phyloP scores from a whole-genome alignment of 129 eudicot species.

The Artemisia argyi region DNA sequence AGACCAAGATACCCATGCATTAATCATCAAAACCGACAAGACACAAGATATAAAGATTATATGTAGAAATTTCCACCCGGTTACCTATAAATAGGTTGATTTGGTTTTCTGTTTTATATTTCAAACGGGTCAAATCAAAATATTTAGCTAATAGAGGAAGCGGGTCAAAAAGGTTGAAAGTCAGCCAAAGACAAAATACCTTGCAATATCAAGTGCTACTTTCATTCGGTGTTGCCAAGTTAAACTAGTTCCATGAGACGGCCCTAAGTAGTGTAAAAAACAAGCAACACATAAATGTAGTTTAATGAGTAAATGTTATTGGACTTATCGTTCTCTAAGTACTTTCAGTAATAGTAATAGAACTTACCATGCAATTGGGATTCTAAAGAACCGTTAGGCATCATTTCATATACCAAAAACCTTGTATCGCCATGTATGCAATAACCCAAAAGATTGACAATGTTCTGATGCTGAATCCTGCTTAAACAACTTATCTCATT shows the following conservation, averaged over 20 bases:
- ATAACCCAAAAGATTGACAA: conserved; percentile 78
- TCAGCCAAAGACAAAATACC: conserved; percentile 35
- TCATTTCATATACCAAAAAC: conserved; percentile 83
- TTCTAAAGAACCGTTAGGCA: conserved; percentile 88
- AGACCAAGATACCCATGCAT: conserved; percentile 10
- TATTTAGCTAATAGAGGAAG: too few species aligned
- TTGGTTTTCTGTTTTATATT: too few species aligned
- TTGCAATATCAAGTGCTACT: conserved; percentile 85
- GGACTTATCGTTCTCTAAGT: background rate
- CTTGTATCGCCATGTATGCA: conserved; percentile 73
- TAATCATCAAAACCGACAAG: conserved; percentile 4
- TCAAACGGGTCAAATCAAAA: too few species aligned
- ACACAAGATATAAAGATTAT: background rate
- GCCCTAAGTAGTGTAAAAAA: conserved; percentile 44
- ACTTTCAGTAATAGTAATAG: conserved; percentile 9
- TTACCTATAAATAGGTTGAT: background rate
- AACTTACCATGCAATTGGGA: conserved; percentile 81
- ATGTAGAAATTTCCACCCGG: background rate
- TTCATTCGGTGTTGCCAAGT: conserved; percentile 89
- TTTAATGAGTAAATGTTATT: background rate
- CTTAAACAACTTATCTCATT: conserved; percentile 76
- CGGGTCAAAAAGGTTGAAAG: too few species aligned
- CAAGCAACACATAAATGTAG: background rate
- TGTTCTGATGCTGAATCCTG: conserved; percentile 83
- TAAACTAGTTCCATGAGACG: conserved; percentile 58